Percentiles rank a stretch among this genome's conserved stretches.
phyloP scores from a whole-genome alignment of 192 early-diverging fungal genomes.

The Pilaira anomala region DNA sequence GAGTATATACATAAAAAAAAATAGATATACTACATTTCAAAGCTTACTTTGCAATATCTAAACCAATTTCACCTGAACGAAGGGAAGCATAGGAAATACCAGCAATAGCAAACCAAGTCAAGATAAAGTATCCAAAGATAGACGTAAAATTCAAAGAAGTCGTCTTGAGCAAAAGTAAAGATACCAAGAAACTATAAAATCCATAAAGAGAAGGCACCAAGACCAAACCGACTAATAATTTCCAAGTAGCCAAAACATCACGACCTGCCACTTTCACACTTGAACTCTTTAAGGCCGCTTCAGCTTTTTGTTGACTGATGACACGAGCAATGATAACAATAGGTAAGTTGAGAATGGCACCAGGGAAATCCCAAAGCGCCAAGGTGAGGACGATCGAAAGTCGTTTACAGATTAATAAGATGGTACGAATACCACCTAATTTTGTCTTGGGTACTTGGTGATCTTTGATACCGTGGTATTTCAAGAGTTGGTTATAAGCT shows the following conservation, averaged over 20 bases:
- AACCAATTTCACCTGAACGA: conserved; percentile 67
- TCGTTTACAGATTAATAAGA: conserved; percentile 68
- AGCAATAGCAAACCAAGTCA: conserved; percentile 29
- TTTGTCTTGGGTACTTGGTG: conserved; percentile 90
- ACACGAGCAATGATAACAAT: conserved; percentile 49
- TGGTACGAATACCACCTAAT: conserved; percentile 61
- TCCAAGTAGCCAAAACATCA: conserved; percentile 97
- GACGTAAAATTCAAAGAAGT: conserved; percentile 24
- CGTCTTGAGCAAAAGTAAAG: conserved; percentile 31
- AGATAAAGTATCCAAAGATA: conserved; percentile 22
- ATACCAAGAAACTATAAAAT: conserved; percentile 62
- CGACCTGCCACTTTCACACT: conserved; percentile 91
- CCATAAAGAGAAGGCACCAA: conserved; percentile 73
- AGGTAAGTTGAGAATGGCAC: conserved; percentile 59
- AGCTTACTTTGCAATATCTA: conserved; percentile 64
- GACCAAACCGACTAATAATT: conserved; percentile 74
- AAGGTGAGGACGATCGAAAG: conserved; percentile 63
- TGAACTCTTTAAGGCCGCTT: conserved; percentile 80
- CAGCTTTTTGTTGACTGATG: conserved; percentile 52
- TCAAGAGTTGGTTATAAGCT: conserved; percentile 84
- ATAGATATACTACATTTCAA: too few species aligned
- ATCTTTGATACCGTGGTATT: conserved; percentile 90
- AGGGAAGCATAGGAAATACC: conserved; percentile 62
- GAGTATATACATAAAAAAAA: not conserved
- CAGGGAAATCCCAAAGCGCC: conserved; percentile 79